Conservation (phyloP, 2,329 filamentous ascomycete species). For the Fusarium praegraminearum region DNA sequence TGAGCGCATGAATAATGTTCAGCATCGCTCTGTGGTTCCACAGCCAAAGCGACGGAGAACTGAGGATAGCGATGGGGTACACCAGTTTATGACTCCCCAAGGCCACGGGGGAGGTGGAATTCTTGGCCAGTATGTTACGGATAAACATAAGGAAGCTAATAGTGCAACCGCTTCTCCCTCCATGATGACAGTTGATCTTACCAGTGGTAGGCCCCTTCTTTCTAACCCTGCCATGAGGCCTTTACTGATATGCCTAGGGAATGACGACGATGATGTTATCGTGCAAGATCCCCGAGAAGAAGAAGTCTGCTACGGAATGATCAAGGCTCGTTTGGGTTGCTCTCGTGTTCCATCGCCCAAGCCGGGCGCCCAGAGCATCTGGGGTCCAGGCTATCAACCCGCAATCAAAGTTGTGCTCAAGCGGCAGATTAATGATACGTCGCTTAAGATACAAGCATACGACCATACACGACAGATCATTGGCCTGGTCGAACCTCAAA, state of each 20-base stretch:
- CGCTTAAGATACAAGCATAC: constrained; percentile 75
- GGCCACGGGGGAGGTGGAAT: constrained; percentile 63
- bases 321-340: constrained; percentile 76
- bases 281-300: constrained; percentile 72
- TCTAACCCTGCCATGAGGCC: constrained; percentile 22
- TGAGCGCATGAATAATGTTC: constrained; percentile 80
- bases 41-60: constrained; percentile 76
- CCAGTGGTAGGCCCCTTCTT: constrained; percentile 56
- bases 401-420: constrained; percentile 78
- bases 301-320: constrained; percentile 84
- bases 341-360: constrained; percentile 76
- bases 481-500: constrained; percentile 77
- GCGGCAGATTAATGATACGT: constrained; percentile 66
- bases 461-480: constrained; percentile 80
- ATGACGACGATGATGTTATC: constrained; percentile 68
- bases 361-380: constrained; percentile 69
- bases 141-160: constrained; percentile 63
- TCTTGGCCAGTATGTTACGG: constrained; percentile 74
- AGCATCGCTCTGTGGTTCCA: constrained; percentile 69
- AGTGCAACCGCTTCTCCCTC: constrained; percentile 47
- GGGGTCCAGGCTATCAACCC: constrained; percentile 73
- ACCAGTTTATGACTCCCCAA: constrained; percentile 51
- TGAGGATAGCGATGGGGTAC: constrained; percentile 59
- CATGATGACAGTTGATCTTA: constrained; percentile 70
- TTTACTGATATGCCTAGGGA: constrained; percentile 40